Evolutionary conservation across 768 basidiomycete genomes (phyloP).

Genomic region (Kwoniella dejecticola): DNA sequence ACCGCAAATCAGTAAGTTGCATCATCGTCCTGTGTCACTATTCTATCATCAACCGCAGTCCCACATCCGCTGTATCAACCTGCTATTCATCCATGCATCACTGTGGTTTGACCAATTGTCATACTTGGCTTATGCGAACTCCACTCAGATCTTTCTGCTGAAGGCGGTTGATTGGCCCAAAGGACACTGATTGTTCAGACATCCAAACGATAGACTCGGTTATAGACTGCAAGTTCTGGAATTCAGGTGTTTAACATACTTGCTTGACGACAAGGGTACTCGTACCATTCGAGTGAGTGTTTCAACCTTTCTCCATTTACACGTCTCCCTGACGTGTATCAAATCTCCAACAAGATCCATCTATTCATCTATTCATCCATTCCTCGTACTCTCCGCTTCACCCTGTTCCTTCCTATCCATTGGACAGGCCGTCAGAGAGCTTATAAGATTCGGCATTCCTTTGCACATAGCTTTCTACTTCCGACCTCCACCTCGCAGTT

Average conservation of each 20-base stretch:
- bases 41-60: no score
- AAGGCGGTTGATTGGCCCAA: neutral
- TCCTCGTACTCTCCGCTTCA: neutral
- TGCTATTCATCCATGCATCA: no score
- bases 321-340: neutral
- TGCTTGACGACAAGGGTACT: conserved; percentile 9
- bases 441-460: neutral
- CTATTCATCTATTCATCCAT: neutral
- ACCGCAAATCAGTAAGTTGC: no score
- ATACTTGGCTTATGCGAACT: no score
- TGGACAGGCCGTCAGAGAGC: no score
- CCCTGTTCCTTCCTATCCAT: no score
- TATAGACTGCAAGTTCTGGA: neutral
- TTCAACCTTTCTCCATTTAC: conserved; percentile 1
- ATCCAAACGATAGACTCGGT: neutral
- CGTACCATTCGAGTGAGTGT: neutral
- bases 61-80: no score
- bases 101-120: no score
- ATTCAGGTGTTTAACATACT: neutral
- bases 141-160: no score
- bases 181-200: conserved; percentile 1
- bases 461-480: neutral
- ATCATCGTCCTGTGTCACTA: no score
- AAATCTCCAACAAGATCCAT: neutral
- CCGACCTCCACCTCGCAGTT: conserved; percentile 1